Conservation (phyloP, 2,329 filamentous ascomycete species). For the Penicillium occitanis region DNA sequence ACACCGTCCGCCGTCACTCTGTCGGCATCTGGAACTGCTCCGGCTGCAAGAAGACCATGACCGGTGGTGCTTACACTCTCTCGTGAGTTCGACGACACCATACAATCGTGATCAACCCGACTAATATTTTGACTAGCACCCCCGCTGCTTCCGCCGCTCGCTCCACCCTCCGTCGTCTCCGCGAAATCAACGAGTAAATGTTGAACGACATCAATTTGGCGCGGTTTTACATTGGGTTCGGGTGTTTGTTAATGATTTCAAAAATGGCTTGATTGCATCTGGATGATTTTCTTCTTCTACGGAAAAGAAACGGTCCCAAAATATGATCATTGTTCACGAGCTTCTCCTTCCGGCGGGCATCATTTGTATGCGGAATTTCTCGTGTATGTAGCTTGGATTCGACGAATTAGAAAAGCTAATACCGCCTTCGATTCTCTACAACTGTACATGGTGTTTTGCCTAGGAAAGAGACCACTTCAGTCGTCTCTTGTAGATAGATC, state of each 20-base stretch:
- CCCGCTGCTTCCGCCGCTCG: conserved; percentile 90
- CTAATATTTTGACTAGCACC: conserved; percentile 58
- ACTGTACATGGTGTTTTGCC: background rate
- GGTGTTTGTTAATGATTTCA: conserved; percentile 19
- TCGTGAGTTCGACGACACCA: conserved; percentile 67
- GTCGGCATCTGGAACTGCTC: conserved; percentile 98
- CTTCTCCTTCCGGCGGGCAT: conserved; percentile 21
- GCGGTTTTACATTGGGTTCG: conserved; percentile 21
- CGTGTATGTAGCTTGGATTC: conserved; percentile 22
- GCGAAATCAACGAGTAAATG: conserved; percentile 83
- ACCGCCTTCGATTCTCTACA: conserved; percentile 17
- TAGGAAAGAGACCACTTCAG: background rate
- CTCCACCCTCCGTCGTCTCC: conserved; percentile 94
- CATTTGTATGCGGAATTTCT: conserved; percentile 20
- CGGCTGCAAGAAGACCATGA: conserved; percentile 90
- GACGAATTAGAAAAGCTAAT: conserved; percentile 19
- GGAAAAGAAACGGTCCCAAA: conserved; percentile 13
- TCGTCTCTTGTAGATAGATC: background rate
- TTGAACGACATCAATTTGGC: conserved; percentile 41
- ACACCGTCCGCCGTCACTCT: conserved; percentile 83
- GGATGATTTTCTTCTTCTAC: conserved; percentile 13
- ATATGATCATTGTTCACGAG: conserved; percentile 21
- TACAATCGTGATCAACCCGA: conserved; percentile 17
- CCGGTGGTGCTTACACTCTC: conserved; percentile 91
- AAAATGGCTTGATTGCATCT: conserved; percentile 22